Percentiles rank a stretch among this genome's conserved stretches.
These are phyloP conservation scores for Solanum hybrid DNA, from an alignment of 305 asterid genomes.

Conservation along the genomic window DNA sequence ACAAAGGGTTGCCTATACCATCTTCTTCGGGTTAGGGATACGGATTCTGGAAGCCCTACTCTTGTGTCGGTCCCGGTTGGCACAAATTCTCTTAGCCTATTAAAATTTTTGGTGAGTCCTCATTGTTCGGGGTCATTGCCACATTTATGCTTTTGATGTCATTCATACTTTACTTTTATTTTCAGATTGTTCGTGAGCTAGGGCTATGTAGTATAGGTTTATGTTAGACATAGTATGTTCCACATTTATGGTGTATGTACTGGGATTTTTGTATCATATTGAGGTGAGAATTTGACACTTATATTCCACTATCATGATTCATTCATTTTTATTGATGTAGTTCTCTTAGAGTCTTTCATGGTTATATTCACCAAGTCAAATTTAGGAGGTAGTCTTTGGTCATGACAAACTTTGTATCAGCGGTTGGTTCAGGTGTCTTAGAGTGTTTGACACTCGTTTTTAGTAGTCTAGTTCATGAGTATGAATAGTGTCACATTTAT, in stretches of 20 bases:
- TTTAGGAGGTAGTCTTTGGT: neutral
- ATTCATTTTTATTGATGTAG: neutral
- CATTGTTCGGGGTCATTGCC: neutral
- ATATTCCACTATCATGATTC: neutral
- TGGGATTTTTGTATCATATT: neutral
- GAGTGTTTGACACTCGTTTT: neutral
- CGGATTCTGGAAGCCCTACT: neutral
- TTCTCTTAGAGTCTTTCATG: neutral
- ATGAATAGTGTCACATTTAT: neutral
- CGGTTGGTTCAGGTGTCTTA: neutral
- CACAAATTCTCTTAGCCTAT: neutral
- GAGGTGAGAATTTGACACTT: neutral
- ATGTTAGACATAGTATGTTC: neutral
- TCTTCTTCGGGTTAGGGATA: neutral
- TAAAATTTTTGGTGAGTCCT: no score
- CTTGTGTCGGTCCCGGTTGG: neutral
- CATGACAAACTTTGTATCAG: neutral
- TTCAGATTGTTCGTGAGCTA: neutral
- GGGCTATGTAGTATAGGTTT: neutral
- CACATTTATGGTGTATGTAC: neutral
- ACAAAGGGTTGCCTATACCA: neutral
- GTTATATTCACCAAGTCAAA: neutral
- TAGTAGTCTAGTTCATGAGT: neutral
- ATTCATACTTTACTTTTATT: no score
- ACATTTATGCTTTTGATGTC: neutral